Evolutionary conservation across 2,329 filamentous ascomycete species (phyloP).

Genomic region (Lasiodiplodia gonubiensis): DNA sequence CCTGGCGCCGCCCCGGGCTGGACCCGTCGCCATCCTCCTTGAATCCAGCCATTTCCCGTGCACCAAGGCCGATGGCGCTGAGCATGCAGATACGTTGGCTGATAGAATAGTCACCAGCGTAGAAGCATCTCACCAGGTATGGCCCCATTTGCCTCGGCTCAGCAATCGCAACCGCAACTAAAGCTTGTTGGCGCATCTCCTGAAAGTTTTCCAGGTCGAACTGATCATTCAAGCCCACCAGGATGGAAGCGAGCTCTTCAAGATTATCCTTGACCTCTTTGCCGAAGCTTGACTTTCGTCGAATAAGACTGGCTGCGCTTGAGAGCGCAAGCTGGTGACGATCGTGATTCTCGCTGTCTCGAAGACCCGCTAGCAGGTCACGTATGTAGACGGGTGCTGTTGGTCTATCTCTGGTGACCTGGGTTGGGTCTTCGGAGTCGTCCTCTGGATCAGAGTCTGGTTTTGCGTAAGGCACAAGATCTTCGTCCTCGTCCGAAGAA

Average conservation of each 20-base stretch:
- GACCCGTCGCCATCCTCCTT: constrained; percentile 58
- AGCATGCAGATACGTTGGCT: constrained; percentile 83
- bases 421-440: constrained; percentile 88
- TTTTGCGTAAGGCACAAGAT: constrained; percentile 79
- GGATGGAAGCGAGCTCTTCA: constrained; percentile 75
- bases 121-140: constrained; percentile 85
- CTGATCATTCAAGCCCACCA: constrained; percentile 84
- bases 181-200: constrained; percentile 74
- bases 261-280: constrained; percentile 85
- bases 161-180: constrained; percentile 80
- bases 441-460: constrained; percentile 89
- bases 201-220: constrained; percentile 81
- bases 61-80: constrained; percentile 78
- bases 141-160: constrained; percentile 78
- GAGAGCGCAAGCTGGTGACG: constrained; percentile 79
- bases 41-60: constrained; percentile 83
- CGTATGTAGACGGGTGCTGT: constrained; percentile 89
- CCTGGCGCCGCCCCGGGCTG: background rate
- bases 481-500: constrained; percentile 61
- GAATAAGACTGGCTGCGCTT: constrained; percentile 79
- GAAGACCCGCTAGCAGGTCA: constrained; percentile 78
- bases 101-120: constrained; percentile 89
- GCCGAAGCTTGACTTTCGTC: constrained; percentile 86
- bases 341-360: constrained; percentile 83
- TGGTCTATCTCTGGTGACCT: constrained; percentile 82